These are phyloP conservation scores for Auricularia auricula-judae DNA, from an alignment of 768 basidiomycete species.

Conservation along the genomic window DNA sequence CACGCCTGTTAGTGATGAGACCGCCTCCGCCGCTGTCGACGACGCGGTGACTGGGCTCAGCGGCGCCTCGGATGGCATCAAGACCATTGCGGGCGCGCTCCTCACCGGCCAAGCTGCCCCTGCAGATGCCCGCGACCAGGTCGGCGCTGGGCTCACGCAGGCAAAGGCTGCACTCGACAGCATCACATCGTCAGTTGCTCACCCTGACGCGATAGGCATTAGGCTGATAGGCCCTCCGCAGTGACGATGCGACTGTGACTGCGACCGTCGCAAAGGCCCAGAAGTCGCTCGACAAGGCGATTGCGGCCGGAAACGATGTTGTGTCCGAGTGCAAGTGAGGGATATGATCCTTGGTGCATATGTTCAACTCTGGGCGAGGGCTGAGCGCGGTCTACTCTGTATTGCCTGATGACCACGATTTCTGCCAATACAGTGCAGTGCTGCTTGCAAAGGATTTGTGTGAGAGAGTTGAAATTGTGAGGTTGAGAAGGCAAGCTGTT, in stretches of 20 bases:
- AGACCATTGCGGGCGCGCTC: slow-evolving; percentile 14
- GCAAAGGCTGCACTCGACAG: not conserved
- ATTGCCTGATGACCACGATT: not conserved
- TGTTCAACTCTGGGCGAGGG: not conserved
- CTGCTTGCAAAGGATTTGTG: not conserved
- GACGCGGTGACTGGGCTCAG: not conserved
- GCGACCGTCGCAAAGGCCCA: slow-evolving; percentile 9
- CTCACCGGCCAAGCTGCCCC: slow-evolving; percentile 14
- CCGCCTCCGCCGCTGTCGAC: not conserved
- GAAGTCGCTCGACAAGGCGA: slow-evolving; percentile 9
- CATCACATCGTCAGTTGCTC: not conserved
- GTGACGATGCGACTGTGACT: slow-evolving; percentile 7
- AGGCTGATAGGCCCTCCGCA: not conserved
- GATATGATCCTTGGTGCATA: not conserved
- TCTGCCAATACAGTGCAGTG: not conserved
- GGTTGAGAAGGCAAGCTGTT: not conserved
- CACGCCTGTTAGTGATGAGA: not conserved
- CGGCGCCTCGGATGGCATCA: slow-evolving; percentile 12
- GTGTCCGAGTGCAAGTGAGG: slow-evolving; percentile 15
- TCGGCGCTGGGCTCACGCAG: slow-evolving; percentile 9
- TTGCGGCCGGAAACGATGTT: slow-evolving; percentile 12
- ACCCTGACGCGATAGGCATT: not conserved
- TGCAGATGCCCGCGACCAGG: slow-evolving; percentile 14
- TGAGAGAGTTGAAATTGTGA: not conserved
- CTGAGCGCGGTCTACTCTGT: not conserved